A percentile compares a stretch with the other conserved stretches of the same genome.
phyloP scores from a whole-genome alignment of 306 rosid species.

The Herpetospermum pedunculosum region DNA sequence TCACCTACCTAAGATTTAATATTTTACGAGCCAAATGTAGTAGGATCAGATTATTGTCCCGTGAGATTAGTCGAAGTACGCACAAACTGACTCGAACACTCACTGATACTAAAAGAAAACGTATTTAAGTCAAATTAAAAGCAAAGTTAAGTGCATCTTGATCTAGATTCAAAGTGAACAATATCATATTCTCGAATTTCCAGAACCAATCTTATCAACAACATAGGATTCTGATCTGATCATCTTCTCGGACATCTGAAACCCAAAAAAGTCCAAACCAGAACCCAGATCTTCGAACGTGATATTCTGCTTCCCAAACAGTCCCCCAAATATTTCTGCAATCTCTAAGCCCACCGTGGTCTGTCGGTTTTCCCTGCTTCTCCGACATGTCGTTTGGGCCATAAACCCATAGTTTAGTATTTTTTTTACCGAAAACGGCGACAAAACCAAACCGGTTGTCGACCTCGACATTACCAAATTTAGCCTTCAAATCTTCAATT shows the following conservation, averaged over 20 bases:
- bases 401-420: not conserved
- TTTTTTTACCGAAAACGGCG: constrained; percentile 10
- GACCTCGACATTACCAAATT: not conserved
- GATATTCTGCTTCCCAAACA: not conserved
- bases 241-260: constrained; percentile 3
- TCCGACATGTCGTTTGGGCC: not conserved
- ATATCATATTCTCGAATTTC: not conserved
- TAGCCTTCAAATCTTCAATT: not conserved
- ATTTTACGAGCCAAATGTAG: no score
- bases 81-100: no score
- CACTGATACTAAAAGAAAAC: no score
- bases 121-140: no score
- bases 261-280: constrained; percentile 4
- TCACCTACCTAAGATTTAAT: no score
- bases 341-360: not conserved
- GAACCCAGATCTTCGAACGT: not conserved
- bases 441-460: constrained; percentile 24
- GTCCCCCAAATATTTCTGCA: not conserved
- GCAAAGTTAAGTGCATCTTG: not conserved
- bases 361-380: not conserved
- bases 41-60: no score
- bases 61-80: no score
- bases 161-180: not conserved
- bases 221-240: constrained; percentile 43
- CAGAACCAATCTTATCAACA: constrained; percentile 22